Conservation (phyloP, 495 filamentous ascomycete genomes). For the Rhizodiscina lignyota region DNA sequence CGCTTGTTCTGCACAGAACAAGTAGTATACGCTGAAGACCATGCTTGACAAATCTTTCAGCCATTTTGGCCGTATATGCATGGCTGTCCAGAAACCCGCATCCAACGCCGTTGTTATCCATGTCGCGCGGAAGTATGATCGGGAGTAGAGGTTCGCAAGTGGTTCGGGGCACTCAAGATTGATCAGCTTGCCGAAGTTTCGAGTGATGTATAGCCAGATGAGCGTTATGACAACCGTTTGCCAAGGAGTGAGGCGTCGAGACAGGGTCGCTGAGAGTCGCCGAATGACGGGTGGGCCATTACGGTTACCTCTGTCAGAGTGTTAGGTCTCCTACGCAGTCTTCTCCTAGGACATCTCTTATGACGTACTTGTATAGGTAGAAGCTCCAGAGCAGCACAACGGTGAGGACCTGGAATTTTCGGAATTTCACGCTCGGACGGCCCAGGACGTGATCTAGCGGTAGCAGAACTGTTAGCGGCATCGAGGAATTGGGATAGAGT, state of each 20-base stretch:
- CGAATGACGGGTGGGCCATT: constrained; percentile 74
- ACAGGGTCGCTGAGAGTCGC: constrained; percentile 51
- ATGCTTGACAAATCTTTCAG: constrained; percentile 66
- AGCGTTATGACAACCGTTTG: constrained; percentile 77
- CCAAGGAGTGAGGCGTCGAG: constrained; percentile 61
- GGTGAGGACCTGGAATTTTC: constrained; percentile 81
- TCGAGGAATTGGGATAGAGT: too few species aligned
- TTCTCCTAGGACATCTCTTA: not conserved
- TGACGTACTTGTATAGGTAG: constrained; percentile 54
- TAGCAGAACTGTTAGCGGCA: not conserved
- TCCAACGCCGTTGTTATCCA: constrained; percentile 92
- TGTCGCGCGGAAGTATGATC: constrained; percentile 93
- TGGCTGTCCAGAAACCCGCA: constrained; percentile 96
- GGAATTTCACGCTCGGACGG: constrained; percentile 73
- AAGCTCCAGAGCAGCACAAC: constrained; percentile 83
- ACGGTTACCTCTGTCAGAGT: constrained; percentile 48
- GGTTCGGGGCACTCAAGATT: constrained; percentile 88
- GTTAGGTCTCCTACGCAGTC: constrained; percentile 8
- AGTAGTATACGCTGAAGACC: constrained; percentile 72
- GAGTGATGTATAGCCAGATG: constrained; percentile 76
- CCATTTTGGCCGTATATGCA: constrained; percentile 74
- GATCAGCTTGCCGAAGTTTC: constrained; percentile 84
- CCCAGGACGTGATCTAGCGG: constrained; percentile 77
- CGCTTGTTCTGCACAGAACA: constrained; percentile 82
- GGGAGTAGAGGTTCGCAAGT: constrained; percentile 81